Conservation (phyloP, 768 basidiomycete genomes). For the Macrolepiota fuliginosa region DNA sequence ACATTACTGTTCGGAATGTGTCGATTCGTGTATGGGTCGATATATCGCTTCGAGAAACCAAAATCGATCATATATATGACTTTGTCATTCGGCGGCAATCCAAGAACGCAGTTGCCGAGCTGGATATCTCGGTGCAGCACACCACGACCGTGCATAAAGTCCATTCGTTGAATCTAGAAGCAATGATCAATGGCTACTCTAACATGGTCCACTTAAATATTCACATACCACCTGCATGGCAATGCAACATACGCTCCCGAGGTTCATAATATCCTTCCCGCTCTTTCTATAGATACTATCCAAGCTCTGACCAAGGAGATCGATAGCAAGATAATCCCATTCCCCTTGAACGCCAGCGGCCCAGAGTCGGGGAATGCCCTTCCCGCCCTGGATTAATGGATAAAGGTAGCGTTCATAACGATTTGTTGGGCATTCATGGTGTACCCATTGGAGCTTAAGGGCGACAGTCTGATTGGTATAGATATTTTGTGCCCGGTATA, state of each 20-base stretch:
- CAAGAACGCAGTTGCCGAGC: slow-evolving; percentile 72
- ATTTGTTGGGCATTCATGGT: slow-evolving; percentile 78
- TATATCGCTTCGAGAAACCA: slow-evolving; percentile 78
- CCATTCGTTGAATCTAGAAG: slow-evolving; percentile 65
- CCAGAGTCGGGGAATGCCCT: slow-evolving; percentile 74
- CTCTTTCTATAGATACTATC: slow-evolving; percentile 57
- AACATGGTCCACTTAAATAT: not conserved
- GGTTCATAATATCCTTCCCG: slow-evolving; percentile 59
- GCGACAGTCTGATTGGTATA: slow-evolving; percentile 61
- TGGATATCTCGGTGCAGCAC: slow-evolving; percentile 79
- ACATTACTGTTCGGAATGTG: slow-evolving; percentile 70
- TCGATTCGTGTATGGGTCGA: slow-evolving; percentile 60
- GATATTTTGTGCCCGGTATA: slow-evolving; percentile 60
- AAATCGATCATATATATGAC: slow-evolving; percentile 84
- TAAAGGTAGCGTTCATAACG: slow-evolving; percentile 68
- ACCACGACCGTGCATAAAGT: slow-evolving; percentile 72
- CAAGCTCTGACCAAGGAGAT: slow-evolving; percentile 68
- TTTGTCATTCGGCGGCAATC: slow-evolving; percentile 53
- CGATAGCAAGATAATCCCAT: slow-evolving; percentile 77
- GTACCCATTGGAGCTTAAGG: slow-evolving; percentile 66
- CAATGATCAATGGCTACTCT: not conserved
- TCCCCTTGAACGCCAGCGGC: slow-evolving; percentile 53
- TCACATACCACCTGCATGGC: slow-evolving; percentile 72
- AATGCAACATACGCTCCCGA: slow-evolving; percentile 70
- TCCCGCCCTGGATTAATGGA: slow-evolving; percentile 66